phyloP scores from a whole-genome alignment of 495 filamentous ascomycete genomes.

The Aspergillus indologenus region DNA sequence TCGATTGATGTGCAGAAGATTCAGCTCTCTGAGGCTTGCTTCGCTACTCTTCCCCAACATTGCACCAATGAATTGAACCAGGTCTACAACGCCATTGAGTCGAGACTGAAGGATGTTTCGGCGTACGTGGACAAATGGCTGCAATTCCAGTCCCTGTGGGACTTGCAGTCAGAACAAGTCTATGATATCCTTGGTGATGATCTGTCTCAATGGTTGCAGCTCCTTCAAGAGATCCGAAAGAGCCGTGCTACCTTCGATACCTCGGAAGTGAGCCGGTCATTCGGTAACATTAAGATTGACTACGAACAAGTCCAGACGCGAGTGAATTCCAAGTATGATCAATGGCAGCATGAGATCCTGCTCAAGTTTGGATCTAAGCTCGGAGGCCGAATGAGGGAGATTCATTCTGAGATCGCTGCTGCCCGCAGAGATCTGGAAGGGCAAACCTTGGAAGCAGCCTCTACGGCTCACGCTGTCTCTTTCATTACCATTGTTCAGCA shows the following conservation, averaged over 20 bases:
- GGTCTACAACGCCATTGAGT: slow-evolving; percentile 78
- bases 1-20: slow-evolving; percentile 61
- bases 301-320: slow-evolving; percentile 98
- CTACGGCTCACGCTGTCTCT: slow-evolving; percentile 91
- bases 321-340: slow-evolving; percentile 97
- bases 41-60: slow-evolving; percentile 78
- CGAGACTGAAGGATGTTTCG: slow-evolving; percentile 69
- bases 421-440: slow-evolving; percentile 84
- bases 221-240: slow-evolving; percentile 93
- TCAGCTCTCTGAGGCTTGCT: slow-evolving; percentile 63
- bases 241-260: slow-evolving; percentile 93
- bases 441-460: slow-evolving; percentile 85
- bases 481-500: slow-evolving; percentile 98
- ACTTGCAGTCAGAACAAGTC: slow-evolving; percentile 91
- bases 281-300: slow-evolving; percentile 91
- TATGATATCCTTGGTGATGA: slow-evolving; percentile 90
- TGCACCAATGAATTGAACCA: slow-evolving; percentile 73
- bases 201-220: slow-evolving; percentile 85
- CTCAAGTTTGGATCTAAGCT: slow-evolving; percentile 86
- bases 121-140: slow-evolving; percentile 94
- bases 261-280: slow-evolving; percentile 82
- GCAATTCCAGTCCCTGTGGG: slow-evolving; percentile 98
- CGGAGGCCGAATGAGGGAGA: slow-evolving; percentile 84
- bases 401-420: slow-evolving; percentile 83
- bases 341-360: slow-evolving; percentile 98